phyloP scores from a whole-genome alignment of 495 filamentous ascomycete species.

The Aspergillus affinis region DNA sequence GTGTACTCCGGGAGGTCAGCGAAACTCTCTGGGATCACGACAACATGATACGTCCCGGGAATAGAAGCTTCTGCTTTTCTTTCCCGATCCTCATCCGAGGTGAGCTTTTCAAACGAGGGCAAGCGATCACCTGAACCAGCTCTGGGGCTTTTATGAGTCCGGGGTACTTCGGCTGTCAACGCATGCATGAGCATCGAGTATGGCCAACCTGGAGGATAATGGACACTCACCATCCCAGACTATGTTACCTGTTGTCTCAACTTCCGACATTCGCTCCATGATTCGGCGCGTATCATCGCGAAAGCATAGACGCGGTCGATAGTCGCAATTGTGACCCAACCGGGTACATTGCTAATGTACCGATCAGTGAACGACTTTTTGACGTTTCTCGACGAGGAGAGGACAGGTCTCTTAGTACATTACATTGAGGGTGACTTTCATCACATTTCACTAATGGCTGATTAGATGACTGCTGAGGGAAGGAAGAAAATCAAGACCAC shows the following conservation, averaged over 20 bases:
- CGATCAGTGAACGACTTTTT: slow-evolving; percentile 14
- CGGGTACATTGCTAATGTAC: slow-evolving; percentile 52
- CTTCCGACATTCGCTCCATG: slow-evolving; percentile 55
- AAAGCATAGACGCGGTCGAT: slow-evolving; percentile 55
- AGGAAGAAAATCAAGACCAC: background rate
- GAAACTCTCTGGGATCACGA: slow-evolving; percentile 57
- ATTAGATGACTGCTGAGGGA: slow-evolving; percentile 3
- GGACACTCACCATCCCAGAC: slow-evolving; percentile 55
- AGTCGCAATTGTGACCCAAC: slow-evolving; percentile 57
- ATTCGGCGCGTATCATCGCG: slow-evolving; percentile 56
- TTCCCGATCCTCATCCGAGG: slow-evolving; percentile 61
- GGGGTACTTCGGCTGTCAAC: slow-evolving; percentile 9
- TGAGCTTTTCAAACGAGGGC: slow-evolving; percentile 53
- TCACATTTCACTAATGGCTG: slow-evolving; percentile 48
- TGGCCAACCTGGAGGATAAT: background rate
- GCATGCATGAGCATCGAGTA: background rate
- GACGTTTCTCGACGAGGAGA: slow-evolving; percentile 3
- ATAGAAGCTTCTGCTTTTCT: slow-evolving; percentile 51
- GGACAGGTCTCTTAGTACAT: slow-evolving; percentile 31
- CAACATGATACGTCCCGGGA: slow-evolving; percentile 58
- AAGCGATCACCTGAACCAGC: slow-evolving; percentile 34
- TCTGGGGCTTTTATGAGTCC: background rate
- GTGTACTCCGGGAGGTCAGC: slow-evolving; percentile 52
- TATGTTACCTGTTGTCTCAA: slow-evolving; percentile 45
- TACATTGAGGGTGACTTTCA: slow-evolving; percentile 52